Base-by-base conservation (phyloP, 805 yeast genomes). In the Tetrapisispora fleetii region DNA sequence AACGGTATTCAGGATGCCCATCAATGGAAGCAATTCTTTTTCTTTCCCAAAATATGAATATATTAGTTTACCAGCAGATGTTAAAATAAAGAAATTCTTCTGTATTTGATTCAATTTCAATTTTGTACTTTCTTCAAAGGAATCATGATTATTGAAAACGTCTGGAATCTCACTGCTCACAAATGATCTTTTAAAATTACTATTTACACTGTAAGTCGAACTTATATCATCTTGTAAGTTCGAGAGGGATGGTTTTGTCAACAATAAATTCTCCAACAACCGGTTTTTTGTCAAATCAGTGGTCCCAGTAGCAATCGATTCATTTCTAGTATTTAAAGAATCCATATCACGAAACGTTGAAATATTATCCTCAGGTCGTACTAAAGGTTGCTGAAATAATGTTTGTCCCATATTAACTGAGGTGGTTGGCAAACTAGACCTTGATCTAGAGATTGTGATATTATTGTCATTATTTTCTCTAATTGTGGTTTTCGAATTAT, bases 1-100 rank as follows among this genome's bases (percentile, higher is more conserved):
- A 7, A 89, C 77, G 0, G 96, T 86, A 54, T 89, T 90, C 2
- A 89, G 75, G 1, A 89, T 71, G 0, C 95, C 96, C 69, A 83
- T 79, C 57, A 83, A 83, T 0, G 87, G 83, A 40, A 85, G 67
- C 2, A 83, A 71, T 16, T 79, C 64, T 9, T 14, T 16, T 10
- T 45, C 48, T 2, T 79, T 69, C 2, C 93, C 95, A 60, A 81
- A 78, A 73, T 82, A 71, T 1, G 95, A 78, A 64, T 83, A 89
- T 6, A 89, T 82, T 2, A 95, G 95, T 61, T 89, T 89, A 0
- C 96, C 96, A 1, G 96, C 95, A 2, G 81, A 69, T 0, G 95
- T 85, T 10, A 89, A 69, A 3, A 89, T 77, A 55, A 86, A 83
- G 58, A 83, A 85, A 51, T 88, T 95, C 62, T 87, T 88, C 41